Base-by-base conservation (phyloP, 139 green algal species). In the Desmodesmus armatus region DNA sequence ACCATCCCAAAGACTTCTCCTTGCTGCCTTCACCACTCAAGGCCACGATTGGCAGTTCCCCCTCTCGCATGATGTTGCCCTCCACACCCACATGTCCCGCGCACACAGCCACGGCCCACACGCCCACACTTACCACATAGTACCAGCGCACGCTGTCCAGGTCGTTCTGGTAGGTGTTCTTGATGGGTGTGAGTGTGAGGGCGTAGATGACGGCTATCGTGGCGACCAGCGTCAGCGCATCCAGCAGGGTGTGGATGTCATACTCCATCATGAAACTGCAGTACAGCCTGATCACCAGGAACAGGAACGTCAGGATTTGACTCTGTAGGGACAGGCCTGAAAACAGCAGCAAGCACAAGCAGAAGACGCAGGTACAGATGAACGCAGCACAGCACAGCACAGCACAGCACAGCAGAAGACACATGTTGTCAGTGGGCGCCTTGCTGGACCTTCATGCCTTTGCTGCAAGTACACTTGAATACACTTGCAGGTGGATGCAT, bases 201-300 rank as follows among this genome's bases (percentile, higher is more conserved):
- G 83, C 95, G 83, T 93, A 97, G 51, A 99, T 90, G 6, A 99
- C 96, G 72, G 89, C 97, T 43, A 84, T 72, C 1, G 97, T 99
- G 40, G 94, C 95, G 3, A 91, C 71, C 37, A 99, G 90, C 5
- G 97, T 99, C 21, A 98, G 66, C 1, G 91, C 77, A 86, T 99
- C 97, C 44, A 99, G 88, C 11, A 99, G 44, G 3, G 97, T 99
- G 92, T 99, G 97, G 71, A 99, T 97, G 90, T 99, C 97, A 86
- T 99, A 99, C 92, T 99, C 97, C 97, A 99, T 99, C 92, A 99
- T 96, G 86, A 99, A 96, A 88, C 94, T 98, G 93, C 94, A 98
- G 89, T 98, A 96, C 3, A 99, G 90, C 40, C 97, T 90, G n/a
- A 98, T 91, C 25, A 80, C 85, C 47, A 99, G 88, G 83, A 99